These are phyloP conservation scores for Chrysopogon serrulatus DNA, from an alignment of 176 grass and related monocot genomes.

Conservation along the genomic window DNA sequence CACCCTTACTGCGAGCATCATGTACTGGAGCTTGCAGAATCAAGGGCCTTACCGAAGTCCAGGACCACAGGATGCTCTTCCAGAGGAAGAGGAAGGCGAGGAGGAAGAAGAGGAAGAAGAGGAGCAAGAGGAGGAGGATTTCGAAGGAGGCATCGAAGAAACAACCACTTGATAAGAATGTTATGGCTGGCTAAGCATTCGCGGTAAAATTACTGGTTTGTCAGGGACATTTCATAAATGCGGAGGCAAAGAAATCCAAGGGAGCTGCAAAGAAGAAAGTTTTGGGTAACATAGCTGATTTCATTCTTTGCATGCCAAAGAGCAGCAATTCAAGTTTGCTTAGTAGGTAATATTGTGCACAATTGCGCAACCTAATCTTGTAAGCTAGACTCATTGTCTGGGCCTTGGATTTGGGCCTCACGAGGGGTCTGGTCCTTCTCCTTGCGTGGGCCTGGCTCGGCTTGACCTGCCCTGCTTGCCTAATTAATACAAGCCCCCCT, in stretches of 20 bases:
- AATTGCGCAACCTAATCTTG: neutral
- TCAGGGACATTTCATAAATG: neutral
- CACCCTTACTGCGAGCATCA: conserved; percentile 79
- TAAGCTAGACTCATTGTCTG: neutral
- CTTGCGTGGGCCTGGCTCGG: neutral
- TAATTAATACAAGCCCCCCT: neutral
- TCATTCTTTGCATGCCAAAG: conserved; percentile 10
- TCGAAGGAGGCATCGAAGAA: conserved; percentile 31
- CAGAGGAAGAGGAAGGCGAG: conserved; percentile 26
- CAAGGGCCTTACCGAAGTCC: conserved; percentile 44
- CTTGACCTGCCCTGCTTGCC: neutral
- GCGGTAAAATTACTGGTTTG: neutral
- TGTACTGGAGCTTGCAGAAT: conserved; percentile 83
- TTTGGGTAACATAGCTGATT: conserved; percentile 5
- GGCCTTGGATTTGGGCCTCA: neutral
- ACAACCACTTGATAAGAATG: conserved; percentile 15
- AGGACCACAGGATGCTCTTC: conserved; percentile 16
- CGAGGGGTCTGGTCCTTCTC: neutral
- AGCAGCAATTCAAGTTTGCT: neutral
- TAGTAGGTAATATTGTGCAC: neutral
- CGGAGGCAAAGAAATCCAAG: neutral
- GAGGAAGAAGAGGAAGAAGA: neutral
- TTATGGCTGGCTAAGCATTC: neutral
- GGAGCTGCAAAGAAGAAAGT: neutral
- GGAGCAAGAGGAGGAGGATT: conserved; percentile 13